phyloP scores from a whole-genome alignment of 352 stramenopile species.

The Achlya hypogyna region DNA sequence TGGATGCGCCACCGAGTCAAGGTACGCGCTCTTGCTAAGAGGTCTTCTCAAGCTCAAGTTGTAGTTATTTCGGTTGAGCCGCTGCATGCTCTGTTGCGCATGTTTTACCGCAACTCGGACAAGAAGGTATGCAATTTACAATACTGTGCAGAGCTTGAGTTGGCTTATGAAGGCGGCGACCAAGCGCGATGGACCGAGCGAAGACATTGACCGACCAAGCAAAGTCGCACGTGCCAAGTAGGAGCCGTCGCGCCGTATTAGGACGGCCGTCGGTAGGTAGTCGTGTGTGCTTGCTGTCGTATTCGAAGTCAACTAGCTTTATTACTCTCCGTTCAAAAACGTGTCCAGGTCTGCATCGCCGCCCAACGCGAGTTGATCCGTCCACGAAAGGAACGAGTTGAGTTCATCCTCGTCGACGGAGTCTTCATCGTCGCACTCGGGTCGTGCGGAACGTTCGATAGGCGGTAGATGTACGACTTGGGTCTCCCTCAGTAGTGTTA shows the following conservation, averaged over 20 bases:
- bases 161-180: constrained; percentile 21
- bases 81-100: constrained; percentile 33
- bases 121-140: constrained; percentile 46
- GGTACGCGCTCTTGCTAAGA: not conserved
- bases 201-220: constrained; percentile 5
- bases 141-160: not conserved
- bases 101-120: constrained; percentile 44
- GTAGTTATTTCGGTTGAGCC: constrained; percentile 47
- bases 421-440: constrained; percentile 36
- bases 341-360: not conserved
- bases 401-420: constrained; percentile 69
- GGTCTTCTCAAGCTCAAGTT: not conserved
- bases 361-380: constrained; percentile 26
- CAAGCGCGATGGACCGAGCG: constrained; percentile 21
- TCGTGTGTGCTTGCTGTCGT: too few species aligned
- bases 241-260: not conserved
- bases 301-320: constrained; percentile 3
- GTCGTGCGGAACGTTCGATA: not conserved
- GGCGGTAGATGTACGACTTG: constrained; percentile 13
- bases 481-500: not conserved
- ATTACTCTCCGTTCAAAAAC: constrained; percentile 16
- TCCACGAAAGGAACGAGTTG: constrained; percentile 74
- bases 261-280: too few species aligned
- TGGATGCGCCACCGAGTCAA: constrained; percentile 3
- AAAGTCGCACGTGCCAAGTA: constrained; percentile 15